Evolutionary conservation across 805 yeast species (phyloP).

Genomic region (Myxozyma vanderwaltii): DNA sequence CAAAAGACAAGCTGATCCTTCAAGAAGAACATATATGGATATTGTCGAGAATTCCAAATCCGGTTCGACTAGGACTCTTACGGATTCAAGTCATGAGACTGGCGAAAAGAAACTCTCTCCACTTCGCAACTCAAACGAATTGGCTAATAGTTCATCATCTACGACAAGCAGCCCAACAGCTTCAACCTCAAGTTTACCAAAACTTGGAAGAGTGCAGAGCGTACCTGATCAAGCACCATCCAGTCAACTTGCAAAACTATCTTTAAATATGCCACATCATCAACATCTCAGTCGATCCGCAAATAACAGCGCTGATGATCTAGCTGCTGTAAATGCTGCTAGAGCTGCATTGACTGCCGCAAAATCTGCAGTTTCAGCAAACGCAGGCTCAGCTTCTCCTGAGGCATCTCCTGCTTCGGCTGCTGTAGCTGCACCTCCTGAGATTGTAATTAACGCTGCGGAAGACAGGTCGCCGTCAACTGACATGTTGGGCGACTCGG

Average conservation of each 20-base stretch:
- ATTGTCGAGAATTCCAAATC: constrained; percentile 35
- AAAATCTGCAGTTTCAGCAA: not conserved
- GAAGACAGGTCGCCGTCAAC: constrained; percentile 4
- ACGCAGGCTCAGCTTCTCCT: not conserved
- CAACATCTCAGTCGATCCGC: constrained; percentile 7
- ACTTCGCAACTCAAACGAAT: not conserved
- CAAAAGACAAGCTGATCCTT: constrained; percentile 42
- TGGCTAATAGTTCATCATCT: constrained; percentile 1
- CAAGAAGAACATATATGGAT: constrained; percentile 37
- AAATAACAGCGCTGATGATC: not conserved
- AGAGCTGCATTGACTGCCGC: constrained; percentile 12
- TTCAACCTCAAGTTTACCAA: not conserved
- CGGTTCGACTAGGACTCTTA: constrained; percentile 13
- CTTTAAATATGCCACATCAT: not conserved
- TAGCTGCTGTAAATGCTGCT: constrained; percentile 8
- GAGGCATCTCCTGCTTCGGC: not conserved
- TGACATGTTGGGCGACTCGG: too few species aligned
- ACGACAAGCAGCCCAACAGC: not conserved
- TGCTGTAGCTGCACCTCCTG: constrained; percentile 7
- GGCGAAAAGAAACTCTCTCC: not conserved
- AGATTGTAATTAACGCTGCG: constrained; percentile 18
- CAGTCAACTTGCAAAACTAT: not conserved
- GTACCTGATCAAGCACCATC: not conserved
- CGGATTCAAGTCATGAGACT: constrained; percentile 1
- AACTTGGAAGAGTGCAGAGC: constrained; percentile 6